Base-by-base conservation (phyloP, 352 stramenopile genomes). In the Pythium phragmiticola region DNA sequence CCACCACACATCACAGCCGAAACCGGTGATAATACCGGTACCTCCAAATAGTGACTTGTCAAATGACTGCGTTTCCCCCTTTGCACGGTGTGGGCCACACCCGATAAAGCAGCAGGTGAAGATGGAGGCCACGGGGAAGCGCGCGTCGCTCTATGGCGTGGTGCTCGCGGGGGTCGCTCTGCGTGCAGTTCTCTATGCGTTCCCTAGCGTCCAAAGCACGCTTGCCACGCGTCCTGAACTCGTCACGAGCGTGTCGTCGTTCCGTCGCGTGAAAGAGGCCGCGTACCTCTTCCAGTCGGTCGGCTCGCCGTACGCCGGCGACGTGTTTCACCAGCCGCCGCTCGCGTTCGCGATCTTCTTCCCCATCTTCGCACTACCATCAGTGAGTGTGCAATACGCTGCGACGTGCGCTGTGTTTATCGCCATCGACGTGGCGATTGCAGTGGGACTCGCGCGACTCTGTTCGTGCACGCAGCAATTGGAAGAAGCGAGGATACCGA, bases 301-400 rank as follows among this genome's bases (percentile, higher is more conserved):
- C 2, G 74, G 78, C 9, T 84, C 80, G 19, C 82, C 86, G 17
- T 95, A 95, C 67, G 66, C 80, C 0, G 86, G 84, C 33, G 86
- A 95, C 69, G 76, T 85, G 37, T 95, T 89, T 70, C 86, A 95
- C 65, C 86, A 95, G 68, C 82, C 84, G 33, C 80, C 83, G 63
- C 78, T 95, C 37, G 72, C 92, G 30, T 89, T 93, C 54, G 77
- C 79, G 21, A 63, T 84, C 49, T 76, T 90, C 45, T 88, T 88
- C 60, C 77, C 75, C 16, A 28, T 87, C n/a, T 66, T 89, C 4
- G 21, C 65, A 12, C 36, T 75, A 1, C 34, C 34, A 3, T 56
- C 75, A 3, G 33, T 26, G 0, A 52, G 16, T 21, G 26, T 80
- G 0, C 68, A 80, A 58, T 82, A 80, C 49, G 26, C 68, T 12